Percentiles rank a stretch among this genome's conserved stretches.
Conservation (phyloP, 441 rosid species). For the Hypseocharis bilobata region DNA sequence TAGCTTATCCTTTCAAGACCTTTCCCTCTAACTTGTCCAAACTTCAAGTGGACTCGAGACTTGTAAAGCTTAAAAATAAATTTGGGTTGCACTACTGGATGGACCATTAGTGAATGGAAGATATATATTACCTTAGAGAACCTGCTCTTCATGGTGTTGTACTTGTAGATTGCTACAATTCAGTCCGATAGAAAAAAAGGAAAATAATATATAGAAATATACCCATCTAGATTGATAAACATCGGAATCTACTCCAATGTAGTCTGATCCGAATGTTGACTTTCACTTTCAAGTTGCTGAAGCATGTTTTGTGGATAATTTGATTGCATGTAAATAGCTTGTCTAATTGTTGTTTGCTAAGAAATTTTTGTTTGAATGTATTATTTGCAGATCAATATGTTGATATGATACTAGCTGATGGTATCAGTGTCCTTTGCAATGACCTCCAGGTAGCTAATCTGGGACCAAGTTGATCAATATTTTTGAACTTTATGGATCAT, state of each 20-base stretch:
- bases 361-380: slow-evolving; percentile 13
- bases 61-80: no score
- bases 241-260: background rate
- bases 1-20: no score
- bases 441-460: slow-evolving; percentile 62
- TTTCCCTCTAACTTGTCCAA: no score
- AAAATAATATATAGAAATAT: no score
- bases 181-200: no score
- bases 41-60: no score
- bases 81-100: no score
- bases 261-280: background rate
- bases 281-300: background rate
- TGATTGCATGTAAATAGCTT: background rate
- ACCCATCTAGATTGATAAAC: background rate
- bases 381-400: slow-evolving; percentile 52
- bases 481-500: background rate
- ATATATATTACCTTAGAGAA: no score
- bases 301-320: background rate
- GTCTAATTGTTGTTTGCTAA: slow-evolving; percentile 2
- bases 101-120: no score
- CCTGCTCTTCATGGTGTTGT: no score
- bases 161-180: no score
- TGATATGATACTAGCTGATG: slow-evolving; percentile 84
- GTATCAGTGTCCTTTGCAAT: slow-evolving; percentile 73
- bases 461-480: background rate